Base-by-base conservation (phyloP, 2,329 filamentous ascomycete genomes). In the Fusarium floridanum region DNA sequence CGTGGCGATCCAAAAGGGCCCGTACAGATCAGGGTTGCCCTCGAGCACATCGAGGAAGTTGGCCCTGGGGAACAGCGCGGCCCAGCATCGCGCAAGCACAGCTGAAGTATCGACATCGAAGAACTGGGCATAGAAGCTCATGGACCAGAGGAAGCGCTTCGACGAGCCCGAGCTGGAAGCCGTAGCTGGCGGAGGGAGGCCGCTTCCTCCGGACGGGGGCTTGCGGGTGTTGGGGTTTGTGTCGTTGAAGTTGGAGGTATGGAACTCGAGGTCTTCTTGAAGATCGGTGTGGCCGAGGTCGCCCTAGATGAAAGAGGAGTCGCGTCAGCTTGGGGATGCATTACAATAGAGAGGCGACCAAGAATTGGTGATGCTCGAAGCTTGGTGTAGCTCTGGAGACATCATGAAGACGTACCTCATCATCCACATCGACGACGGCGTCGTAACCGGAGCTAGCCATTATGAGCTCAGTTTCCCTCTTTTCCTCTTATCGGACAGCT, bases 221-320 rank as follows among this genome's bases (percentile, higher is more conserved):
- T 89, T 88, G 74, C 88, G 86, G 39, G 85, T 86, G 70, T 85
- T 83, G 17, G 83, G 80, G 76, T 88, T 80, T 81, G 87, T 81
- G 67, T 91, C 91, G 79, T 92, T 90, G 84, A 97, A 97, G 86
- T 94, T 91, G 76, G 95, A 98, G 81, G 92, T 94, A 88, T 99
- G 97, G 87, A 99, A 99, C 89, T 98, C 97, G 83, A 99, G 95
- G 85, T 98, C 97, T 84, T 98, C 96, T 88, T 98, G 95, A 27
- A 99, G 93, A 84, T 99, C 97, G 67, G 97, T 99, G 85, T 98
- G 95, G 80, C 97, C 97, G 82, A 99, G 92, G 85, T 99, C 97
- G 80, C 96, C 96, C 95, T 98, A 82, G 34, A 32, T 36, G 43
- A n/a, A 48, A 66, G 50, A 56, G 60, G 48, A 72, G 77, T 66